Conservation (phyloP, 139 green algal species). For the Closterium sp. region DNA sequence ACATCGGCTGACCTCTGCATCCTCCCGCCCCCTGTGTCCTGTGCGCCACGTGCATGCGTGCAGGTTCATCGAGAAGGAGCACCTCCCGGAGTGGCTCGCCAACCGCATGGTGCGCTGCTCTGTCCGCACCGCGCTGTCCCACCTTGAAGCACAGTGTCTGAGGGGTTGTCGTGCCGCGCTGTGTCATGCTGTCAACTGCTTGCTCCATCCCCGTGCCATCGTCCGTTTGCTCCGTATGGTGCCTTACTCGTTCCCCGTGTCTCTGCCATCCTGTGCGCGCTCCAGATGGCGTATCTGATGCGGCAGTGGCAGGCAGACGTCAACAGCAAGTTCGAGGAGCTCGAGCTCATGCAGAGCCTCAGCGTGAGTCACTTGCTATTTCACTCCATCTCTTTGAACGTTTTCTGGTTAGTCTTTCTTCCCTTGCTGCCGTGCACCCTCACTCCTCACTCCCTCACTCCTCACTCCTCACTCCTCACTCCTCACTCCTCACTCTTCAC, state of each 20-base stretch:
- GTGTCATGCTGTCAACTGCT: neutral
- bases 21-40: neutral
- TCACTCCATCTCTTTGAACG: neutral
- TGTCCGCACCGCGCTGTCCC: neutral
- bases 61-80: conserved; percentile 2
- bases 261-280: neutral
- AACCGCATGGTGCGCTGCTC: neutral
- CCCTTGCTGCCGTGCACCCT: too few species aligned
- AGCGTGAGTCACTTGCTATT: neutral
- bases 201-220: neutral
- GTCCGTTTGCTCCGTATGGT: too few species aligned
- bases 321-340: neutral
- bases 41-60: neutral
- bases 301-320: conserved; percentile 3
- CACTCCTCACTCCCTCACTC: neutral
- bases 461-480: too few species aligned
- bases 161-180: too few species aligned
- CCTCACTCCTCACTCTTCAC: neutral
- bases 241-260: too few species aligned
- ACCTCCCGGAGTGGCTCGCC: conserved; percentile 13
- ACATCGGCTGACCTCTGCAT: neutral
- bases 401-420: neutral
- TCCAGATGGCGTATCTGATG: neutral
- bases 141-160: too few species aligned
- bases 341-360: conserved; percentile 1